phyloP scores from a whole-genome alignment of 2,329 filamentous ascomycete genomes.

The Fusarium sp. region DNA sequence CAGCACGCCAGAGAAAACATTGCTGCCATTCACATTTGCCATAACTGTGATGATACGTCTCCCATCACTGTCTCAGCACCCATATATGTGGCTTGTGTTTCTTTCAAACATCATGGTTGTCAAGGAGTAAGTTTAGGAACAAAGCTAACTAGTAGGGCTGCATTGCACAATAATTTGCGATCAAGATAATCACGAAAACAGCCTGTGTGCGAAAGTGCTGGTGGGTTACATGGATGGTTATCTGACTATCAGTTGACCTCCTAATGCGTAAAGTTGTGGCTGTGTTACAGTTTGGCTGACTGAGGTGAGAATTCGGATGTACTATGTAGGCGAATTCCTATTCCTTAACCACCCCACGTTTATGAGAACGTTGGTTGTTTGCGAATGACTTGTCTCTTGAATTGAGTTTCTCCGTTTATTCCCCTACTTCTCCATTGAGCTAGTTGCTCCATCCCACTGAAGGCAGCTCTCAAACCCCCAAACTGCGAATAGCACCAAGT shows the following conservation, averaged over 20 bases:
- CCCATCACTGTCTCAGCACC: background rate
- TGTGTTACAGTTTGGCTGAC: constrained; percentile 2
- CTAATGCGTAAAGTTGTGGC: constrained; percentile 1
- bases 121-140: background rate
- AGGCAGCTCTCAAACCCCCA: constrained; percentile 14
- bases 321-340: constrained; percentile 2
- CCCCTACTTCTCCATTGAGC: constrained; percentile 15
- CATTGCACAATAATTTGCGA: background rate
- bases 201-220: background rate
- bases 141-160: background rate
- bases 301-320: background rate
- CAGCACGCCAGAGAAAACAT: background rate
- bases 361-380: background rate
- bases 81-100: background rate
- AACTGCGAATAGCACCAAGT: constrained; percentile 17
- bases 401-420: background rate
- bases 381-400: background rate
- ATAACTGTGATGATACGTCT: background rate
- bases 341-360: constrained; percentile 8
- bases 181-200: background rate
- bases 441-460: background rate
- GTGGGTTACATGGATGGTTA: background rate
- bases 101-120: background rate
- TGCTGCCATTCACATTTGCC: background rate
- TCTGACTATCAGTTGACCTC: constrained; percentile 24